Conservation (phyloP, 768 basidiomycete genomes). For the Clitopilus passeckerianus region DNA sequence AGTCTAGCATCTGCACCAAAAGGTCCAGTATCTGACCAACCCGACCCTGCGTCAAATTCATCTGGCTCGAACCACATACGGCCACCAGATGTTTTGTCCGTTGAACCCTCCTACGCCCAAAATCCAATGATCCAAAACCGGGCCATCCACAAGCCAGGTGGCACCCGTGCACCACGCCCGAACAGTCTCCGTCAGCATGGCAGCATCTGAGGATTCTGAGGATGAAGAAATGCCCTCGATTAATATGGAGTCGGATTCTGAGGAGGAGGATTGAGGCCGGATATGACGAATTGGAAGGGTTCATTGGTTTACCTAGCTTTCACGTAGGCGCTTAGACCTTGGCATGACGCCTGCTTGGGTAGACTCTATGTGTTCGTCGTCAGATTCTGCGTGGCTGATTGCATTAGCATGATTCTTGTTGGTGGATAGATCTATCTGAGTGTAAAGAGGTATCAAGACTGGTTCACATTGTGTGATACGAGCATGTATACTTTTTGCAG, state of each 20-base stretch:
- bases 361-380: constrained; percentile 26
- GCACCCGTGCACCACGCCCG: neutral
- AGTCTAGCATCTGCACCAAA: too few species aligned
- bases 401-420: constrained; percentile 3
- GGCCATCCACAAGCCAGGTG: neutral
- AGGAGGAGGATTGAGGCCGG: constrained; percentile 31
- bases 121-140: neutral
- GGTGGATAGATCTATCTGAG: constrained; percentile 7
- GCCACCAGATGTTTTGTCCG: too few species aligned
- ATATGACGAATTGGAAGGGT: neutral
- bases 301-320: neutral
- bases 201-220: constrained; percentile 38
- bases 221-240: constrained; percentile 76
- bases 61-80: too few species aligned
- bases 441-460: neutral
- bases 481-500: constrained; percentile 38
- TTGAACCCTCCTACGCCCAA: neutral
- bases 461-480: neutral
- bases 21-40: too few species aligned
- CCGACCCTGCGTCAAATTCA: too few species aligned
- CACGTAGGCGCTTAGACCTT: constrained; percentile 31
- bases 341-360: constrained; percentile 12
- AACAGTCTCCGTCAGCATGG: constrained; percentile 1
- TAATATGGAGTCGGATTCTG: constrained; percentile 77
- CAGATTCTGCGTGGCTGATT: constrained; percentile 23